Base-by-base conservation (phyloP, 306 rosid genomes). In the Hylodesmum podocarpum region DNA sequence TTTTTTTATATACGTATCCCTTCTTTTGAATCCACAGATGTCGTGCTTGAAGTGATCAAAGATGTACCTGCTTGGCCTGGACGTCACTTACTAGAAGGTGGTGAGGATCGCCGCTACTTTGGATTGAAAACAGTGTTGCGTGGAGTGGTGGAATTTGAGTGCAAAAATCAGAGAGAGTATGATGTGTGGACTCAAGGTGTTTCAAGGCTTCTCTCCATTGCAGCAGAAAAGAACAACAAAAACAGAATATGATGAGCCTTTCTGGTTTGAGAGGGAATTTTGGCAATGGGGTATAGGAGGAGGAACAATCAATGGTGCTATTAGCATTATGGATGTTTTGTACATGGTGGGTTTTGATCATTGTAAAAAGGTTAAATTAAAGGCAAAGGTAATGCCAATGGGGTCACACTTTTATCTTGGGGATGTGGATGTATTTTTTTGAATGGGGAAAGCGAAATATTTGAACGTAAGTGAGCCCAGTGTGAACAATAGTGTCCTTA, bases 21-120 rank as follows among this genome's bases (percentile, higher is more conserved):
- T 29, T 29, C 43, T 70, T 69, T 79, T 77, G 77, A 66, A 85
- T 77, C 8, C 16, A 27, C 75, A 96, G 99, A 92, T 87, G 76
- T 87, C 82, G 97, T 96, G 73, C 2, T 84, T 54, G 99, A 89
- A 55, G 91, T 92, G 75, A 71, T 96, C 22, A 91, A 83, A 76
- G 94, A 96, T 39, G 84, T 96, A 89, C 94, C 98, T 0, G 94
- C 99, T 8, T 96, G 99, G 99, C 88, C 99, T 0, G 99, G 99
- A 6, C 97, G 99, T 61, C 98, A 96, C 83, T 44, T 96, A 65
- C 91, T 91, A 0, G 93, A 91, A 44, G 98, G 98, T 0, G 98
- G 98, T 0, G 97, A 92, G 69, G 41, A 92, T 75, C 89, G 97
- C 5, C 92, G 96, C 1, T 96, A 96, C 88, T 96, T 96, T 57